Base-by-base conservation (phyloP, 1,139 yeast species). In the Scheffersomyces segobiensis region DNA sequence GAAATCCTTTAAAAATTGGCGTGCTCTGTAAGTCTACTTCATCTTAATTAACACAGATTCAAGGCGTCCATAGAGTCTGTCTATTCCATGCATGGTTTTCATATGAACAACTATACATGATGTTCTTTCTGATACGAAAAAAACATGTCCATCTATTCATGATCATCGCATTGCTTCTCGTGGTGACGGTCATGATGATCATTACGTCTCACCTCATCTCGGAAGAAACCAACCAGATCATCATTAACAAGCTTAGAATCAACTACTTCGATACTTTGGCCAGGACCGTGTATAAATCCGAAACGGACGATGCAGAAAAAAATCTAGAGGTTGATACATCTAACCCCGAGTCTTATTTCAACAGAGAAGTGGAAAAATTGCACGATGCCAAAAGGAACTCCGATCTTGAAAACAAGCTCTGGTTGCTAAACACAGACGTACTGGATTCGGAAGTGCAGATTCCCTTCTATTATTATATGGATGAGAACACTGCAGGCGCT, bases 401-500 rank as follows among this genome's bases (percentile, higher is more conserved):
- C n/a, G 78, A 74, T 57, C 57, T 68, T 5, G 76, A 76, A 54
- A 66, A 71, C 61, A 70, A 69, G 54, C 74, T 65, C 60, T 77
- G 80, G 80, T 56, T 68, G 18, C 59, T 72, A 5, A 69, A 73
- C 55, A 70, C 76, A 20, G 55, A 59, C 7, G 57, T 71, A 46
- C 48, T 58, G 18, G 46, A 57, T 2, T 57, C 68, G 6, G 54
- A 63, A 1, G 57, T 77, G 39, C 62, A 60, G 14, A 63, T 78
- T 4, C 82, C 82, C 0, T 19, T 52, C 1, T 76, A 71, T 62
- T 76, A 66, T 63, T 56, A 54, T 52, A 56, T 48, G 50, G 50
- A 48, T 4, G 50, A 48, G 18, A 5, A n/a, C 8, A 7, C 21
- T 3, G 50, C 50, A 10, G 50, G 50, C 20, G 18, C 50, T 20